Conservation (phyloP, 371 early-diverging fungal species). For the Chytridium lagenaria region DNA sequence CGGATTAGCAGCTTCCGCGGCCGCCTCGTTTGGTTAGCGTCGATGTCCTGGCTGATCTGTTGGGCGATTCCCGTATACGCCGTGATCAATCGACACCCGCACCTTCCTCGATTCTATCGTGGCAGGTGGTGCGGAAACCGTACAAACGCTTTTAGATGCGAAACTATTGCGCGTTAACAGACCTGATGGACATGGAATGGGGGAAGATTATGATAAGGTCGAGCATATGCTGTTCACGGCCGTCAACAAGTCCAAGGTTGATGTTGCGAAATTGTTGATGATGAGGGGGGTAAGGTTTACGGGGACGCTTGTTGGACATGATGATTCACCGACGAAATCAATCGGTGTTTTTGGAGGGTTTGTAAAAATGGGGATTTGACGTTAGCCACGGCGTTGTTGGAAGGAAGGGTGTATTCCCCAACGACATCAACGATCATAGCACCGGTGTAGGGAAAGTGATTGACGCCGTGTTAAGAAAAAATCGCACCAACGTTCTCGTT, state of each 20-base stretch:
- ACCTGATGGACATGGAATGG: neutral
- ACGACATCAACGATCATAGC: neutral
- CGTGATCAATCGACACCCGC: neutral
- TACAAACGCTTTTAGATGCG: neutral
- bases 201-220: neutral
- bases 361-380: neutral
- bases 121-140: neutral
- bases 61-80: neutral
- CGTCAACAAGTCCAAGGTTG: neutral
- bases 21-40: neutral
- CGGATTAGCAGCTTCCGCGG: neutral
- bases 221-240: neutral
- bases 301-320: neutral
- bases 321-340: neutral
- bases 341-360: neutral
- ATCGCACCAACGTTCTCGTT: neutral
- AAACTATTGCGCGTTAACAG: neutral
- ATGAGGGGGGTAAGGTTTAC: neutral
- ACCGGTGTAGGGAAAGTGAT: neutral
- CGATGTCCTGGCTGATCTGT: neutral
- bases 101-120: neutral
- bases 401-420: neutral
- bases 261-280: neutral
- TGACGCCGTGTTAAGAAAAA: neutral
- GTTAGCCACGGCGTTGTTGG: slow-evolving; percentile 3